Evolutionary conservation across 768 basidiomycete genomes (phyloP), one percentile per base, ranked within the genome.

Genomic region (Stropharia rugosoannulata): DNA sequence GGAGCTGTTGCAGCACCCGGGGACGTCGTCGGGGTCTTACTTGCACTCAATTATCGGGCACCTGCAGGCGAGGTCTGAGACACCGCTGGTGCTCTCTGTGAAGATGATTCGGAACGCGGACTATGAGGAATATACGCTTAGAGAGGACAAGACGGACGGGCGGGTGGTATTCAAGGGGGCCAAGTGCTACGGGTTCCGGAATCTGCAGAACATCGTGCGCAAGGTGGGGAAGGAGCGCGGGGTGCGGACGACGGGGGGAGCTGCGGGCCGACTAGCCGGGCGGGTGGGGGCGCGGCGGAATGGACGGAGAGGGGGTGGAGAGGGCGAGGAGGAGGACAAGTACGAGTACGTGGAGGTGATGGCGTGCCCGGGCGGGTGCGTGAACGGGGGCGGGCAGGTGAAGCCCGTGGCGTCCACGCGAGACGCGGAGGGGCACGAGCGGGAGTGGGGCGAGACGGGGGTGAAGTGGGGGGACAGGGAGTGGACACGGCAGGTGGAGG

Each of bases 291-390:
- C 36, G 54, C 59, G 58, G 72, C 68, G 40, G 71, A 70, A 64
- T 58, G 69, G 5, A n/a, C 64, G 12, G 65, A 43, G 38, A 51
- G 38, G 45, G 71, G 63, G 49, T 69, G 70, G n/a, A 66, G 62
- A 52, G 43, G 73, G 69, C 9, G 66, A 65, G 39, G 78, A 80
- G 50, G 73, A 69, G 57, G 22, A 22, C 22, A 75, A 78, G 41
- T 93, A 93, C 68, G 93, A 96, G 73, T 97, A 94, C 69, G 87
- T 96, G 39, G 95, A 97, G 67, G 94, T 99, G 59, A 98, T 99
- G 97, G 97, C 97, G 35, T 99, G 97, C 75, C 97, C 97, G 0
- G 87, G 89, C 0, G 97, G 97, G 15, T 98, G 97, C 69, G 93
- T 97, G 40, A 98, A 98, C 68, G 97, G 97, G 7, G 97, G 96